phyloP scores from a whole-genome alignment of 116 monocot species.

The Phalaenopsis hybrid region DNA sequence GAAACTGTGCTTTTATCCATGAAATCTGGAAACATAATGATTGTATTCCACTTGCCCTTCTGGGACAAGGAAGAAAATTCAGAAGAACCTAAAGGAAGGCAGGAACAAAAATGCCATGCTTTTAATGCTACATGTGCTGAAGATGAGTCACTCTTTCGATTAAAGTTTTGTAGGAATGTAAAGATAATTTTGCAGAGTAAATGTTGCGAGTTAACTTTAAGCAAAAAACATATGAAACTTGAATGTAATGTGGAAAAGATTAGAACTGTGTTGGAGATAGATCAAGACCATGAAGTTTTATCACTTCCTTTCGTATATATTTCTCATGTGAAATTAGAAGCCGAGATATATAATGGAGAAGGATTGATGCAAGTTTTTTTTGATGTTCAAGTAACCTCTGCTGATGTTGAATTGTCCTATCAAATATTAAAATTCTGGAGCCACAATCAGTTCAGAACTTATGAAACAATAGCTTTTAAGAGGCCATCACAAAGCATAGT shows the following conservation, averaged over 20 bases:
- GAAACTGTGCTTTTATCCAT: conserved; percentile 30
- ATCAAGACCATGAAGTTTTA: conserved; percentile 20
- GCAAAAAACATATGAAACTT: conserved; percentile 26
- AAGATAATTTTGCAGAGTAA: conserved; percentile 50
- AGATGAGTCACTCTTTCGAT: conserved; percentile 3
- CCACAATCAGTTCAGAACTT: conserved; percentile 24
- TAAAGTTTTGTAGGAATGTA: conserved; percentile 24
- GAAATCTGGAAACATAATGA: conserved; percentile 43
- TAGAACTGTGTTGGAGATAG: conserved; percentile 36
- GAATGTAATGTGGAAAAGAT: conserved; percentile 46
- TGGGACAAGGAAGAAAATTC: conserved; percentile 21
- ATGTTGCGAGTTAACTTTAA: conserved; percentile 23
- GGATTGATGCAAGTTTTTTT: conserved; percentile 16
- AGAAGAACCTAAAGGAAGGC: background rate
- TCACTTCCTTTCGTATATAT: conserved; percentile 68
- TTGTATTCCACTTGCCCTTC: conserved; percentile 63
- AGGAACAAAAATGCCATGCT: background rate
- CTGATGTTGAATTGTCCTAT: conserved; percentile 69
- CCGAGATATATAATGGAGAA: conserved; percentile 16
- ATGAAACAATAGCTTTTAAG: conserved; percentile 32
- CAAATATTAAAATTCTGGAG: conserved; percentile 56
- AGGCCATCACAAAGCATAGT: conserved; percentile 13
- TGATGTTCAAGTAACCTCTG: conserved; percentile 45
- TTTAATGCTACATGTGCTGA: conserved; percentile 6
- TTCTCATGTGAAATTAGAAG: conserved; percentile 36